Evolutionary conservation across 2,329 filamentous ascomycete species (phyloP).

Genomic region (Penicillium sp.): DNA sequence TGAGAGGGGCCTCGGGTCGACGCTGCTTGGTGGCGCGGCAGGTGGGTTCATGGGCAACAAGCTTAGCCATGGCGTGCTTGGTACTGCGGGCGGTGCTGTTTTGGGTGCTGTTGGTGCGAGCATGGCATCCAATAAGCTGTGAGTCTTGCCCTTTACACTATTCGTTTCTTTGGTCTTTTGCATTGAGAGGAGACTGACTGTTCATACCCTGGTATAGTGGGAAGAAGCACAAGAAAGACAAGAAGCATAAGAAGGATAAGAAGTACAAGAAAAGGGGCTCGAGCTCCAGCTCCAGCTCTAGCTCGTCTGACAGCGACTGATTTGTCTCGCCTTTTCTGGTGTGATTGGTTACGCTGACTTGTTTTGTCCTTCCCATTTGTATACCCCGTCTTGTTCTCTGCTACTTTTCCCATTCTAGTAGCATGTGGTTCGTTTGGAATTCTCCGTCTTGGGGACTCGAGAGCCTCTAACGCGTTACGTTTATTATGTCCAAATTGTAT

Average conservation of each 20-base stretch:
- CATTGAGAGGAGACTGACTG: neutral
- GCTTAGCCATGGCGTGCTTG: constrained; percentile 12
- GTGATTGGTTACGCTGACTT: neutral
- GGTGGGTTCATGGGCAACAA: constrained; percentile 18
- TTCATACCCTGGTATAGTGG: neutral
- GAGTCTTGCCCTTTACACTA: neutral
- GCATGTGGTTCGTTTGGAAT: neutral
- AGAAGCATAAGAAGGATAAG: constrained; percentile 15
- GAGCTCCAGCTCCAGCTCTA: constrained; percentile 10
- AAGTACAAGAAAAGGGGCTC: constrained; percentile 13
- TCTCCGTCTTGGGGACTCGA: neutral
- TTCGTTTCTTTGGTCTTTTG: neutral
- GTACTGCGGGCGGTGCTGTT: constrained; percentile 16
- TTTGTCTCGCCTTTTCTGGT: neutral
- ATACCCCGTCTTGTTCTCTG: neutral
- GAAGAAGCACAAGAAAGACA: constrained; percentile 13
- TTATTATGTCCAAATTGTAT: neutral
- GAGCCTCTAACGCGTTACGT: neutral
- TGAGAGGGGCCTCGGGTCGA: constrained; percentile 18
- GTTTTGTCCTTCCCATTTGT: neutral
- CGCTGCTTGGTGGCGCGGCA: constrained; percentile 16
- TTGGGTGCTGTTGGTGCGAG: constrained; percentile 18
- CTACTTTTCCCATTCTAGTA: neutral
- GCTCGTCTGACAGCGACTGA: constrained; percentile 10
- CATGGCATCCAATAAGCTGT: constrained; percentile 14